phyloP scores from a whole-genome alignment of 1,284 basidiomycete species.

The Rhodotorula sp. region DNA sequence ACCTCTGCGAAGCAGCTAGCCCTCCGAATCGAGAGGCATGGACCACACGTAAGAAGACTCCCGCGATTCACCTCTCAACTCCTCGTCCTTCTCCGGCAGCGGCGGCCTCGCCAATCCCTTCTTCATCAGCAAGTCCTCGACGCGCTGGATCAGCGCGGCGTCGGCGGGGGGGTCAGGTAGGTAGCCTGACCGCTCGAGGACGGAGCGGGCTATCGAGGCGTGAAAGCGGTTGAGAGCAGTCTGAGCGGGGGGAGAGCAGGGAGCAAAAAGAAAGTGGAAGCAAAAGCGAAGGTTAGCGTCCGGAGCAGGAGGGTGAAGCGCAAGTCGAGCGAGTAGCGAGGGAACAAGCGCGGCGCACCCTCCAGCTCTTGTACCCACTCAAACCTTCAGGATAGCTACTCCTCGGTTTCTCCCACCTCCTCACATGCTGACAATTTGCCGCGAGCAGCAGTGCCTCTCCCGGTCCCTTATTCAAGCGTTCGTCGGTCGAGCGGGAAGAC shows the following conservation, averaged over 20 bases:
- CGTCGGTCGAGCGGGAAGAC: background rate
- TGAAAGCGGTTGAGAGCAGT: conserved; percentile 25
- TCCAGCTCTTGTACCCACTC: conserved; percentile 32
- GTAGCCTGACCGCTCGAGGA: conserved; percentile 19
- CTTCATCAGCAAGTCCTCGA: conserved; percentile 26
- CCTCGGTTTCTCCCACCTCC: conserved; percentile 25
- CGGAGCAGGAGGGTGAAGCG: background rate
- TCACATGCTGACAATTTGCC: conserved; percentile 20
- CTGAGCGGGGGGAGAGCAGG: background rate
- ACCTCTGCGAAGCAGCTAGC: background rate
- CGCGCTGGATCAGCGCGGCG: conserved; percentile 11
- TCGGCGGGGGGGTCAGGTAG: background rate
- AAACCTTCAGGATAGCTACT: conserved; percentile 10
- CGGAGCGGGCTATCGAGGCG: conserved; percentile 8
- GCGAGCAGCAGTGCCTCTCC: conserved; percentile 26
- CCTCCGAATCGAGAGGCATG: background rate
- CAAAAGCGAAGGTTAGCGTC: background rate
- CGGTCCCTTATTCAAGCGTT: background rate
- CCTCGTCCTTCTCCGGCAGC: background rate
- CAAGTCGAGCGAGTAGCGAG: background rate
- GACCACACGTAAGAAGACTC: background rate
- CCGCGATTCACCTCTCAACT: conserved; percentile 18
- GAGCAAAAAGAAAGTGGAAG: too few relatives aligned
- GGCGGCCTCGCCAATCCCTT: conserved; percentile 23
- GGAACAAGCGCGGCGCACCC: conserved; percentile 13